phyloP scores from a whole-genome alignment of 140 eudicot genomes.

The Ambrosia hybrid region DNA sequence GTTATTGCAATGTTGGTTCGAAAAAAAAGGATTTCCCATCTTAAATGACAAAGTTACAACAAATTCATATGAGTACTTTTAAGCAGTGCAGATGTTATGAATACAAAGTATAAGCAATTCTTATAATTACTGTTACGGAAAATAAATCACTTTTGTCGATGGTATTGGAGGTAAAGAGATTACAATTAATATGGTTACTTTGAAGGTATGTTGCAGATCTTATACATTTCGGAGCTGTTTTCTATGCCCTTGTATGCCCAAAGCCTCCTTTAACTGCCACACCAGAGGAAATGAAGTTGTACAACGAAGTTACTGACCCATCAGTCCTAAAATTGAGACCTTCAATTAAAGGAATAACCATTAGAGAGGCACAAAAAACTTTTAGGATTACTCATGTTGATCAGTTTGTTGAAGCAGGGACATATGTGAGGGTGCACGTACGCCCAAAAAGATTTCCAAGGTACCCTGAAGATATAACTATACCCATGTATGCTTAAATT shows the following conservation, averaged over 20 bases:
- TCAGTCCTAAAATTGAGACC: slow-evolving; percentile 58
- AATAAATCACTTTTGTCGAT: background rate
- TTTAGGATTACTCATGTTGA: slow-evolving; percentile 62
- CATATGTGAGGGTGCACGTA: slow-evolving; percentile 83
- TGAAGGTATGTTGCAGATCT: slow-evolving; percentile 92
- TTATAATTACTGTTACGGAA: background rate
- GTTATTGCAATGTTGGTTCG: too few species aligned
- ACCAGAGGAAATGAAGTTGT: slow-evolving; percentile 58
- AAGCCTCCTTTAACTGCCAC: slow-evolving; percentile 88
- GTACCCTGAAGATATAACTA: slow-evolving; percentile 30
- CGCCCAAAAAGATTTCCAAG: slow-evolving; percentile 93
- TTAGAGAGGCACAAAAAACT: slow-evolving; percentile 88
- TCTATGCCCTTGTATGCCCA: slow-evolving; percentile 92
- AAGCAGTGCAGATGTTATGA: background rate
- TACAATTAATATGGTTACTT: slow-evolving; percentile 22
- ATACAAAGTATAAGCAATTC: background rate
- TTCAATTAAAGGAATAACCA: slow-evolving; percentile 76
- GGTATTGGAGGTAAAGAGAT: slow-evolving; percentile 4
- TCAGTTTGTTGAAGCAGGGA: slow-evolving; percentile 88
- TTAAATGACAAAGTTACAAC: background rate
- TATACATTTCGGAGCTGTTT: slow-evolving; percentile 87
- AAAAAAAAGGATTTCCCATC: background rate
- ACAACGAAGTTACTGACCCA: slow-evolving; percentile 66
- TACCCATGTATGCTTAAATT: slow-evolving; percentile 8
- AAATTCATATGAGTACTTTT: background rate